phyloP scores from a whole-genome alignment of 2,329 filamentous ascomycete genomes.

The Colletotrichum costaricense region DNA sequence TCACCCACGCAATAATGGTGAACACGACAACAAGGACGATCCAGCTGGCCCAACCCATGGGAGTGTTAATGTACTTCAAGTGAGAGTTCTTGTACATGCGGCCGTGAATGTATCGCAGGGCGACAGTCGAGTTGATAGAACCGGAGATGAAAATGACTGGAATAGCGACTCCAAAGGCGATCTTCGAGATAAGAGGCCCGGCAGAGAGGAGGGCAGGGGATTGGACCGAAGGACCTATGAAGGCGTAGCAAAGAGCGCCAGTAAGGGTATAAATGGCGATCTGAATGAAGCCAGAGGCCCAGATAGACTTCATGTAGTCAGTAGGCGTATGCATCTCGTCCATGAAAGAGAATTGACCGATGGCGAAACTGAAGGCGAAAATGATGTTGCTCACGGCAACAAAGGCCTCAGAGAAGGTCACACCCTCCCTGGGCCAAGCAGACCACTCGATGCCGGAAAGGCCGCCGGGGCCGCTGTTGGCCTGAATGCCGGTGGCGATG shows the following conservation, averaged over 20 bases:
- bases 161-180: constrained; percentile 77
- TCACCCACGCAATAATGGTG: constrained; percentile 75
- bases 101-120: constrained; percentile 58
- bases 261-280: constrained; percentile 75
- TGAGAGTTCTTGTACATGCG: constrained; percentile 55
- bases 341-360: constrained; percentile 64
- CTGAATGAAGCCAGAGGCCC: constrained; percentile 69
- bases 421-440: constrained; percentile 55
- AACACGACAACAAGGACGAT: constrained; percentile 65
- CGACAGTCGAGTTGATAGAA: constrained; percentile 71
- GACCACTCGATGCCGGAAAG: constrained; percentile 55
- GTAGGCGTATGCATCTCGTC: constrained; percentile 62
- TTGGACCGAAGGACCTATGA: constrained; percentile 70
- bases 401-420: constrained; percentile 66
- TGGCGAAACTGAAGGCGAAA: constrained; percentile 72
- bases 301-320: constrained; percentile 66
- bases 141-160: constrained; percentile 82
- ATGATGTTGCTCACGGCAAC: constrained; percentile 75
- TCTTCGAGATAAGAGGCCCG: constrained; percentile 66
- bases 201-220: constrained; percentile 78
- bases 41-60: constrained; percentile 66
- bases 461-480: constrained; percentile 40
- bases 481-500: constrained; percentile 46
- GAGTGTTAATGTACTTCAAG: constrained; percentile 59
- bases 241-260: constrained; percentile 76